A percentile compares a stretch with the other conserved stretches of the same genome.
Evolutionary conservation across 306 rosid genomes (phyloP).

Genomic region (Lotus japonicus): DNA sequence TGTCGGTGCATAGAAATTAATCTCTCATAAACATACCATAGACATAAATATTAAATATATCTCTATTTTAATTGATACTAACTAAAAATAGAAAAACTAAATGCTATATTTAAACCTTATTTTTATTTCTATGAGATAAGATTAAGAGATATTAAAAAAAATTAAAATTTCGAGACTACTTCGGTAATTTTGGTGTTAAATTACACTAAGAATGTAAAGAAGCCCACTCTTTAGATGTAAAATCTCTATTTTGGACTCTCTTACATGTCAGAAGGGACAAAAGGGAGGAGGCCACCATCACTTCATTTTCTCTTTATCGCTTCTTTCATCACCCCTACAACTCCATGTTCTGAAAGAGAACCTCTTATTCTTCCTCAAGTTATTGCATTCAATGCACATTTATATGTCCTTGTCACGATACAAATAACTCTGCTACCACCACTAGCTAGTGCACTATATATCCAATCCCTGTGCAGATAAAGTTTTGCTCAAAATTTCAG

Average conservation of each 20-base stretch:
- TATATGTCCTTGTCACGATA: slow-evolving; percentile 19
- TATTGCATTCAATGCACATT: slow-evolving; percentile 51
- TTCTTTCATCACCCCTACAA: slow-evolving; percentile 43
- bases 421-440: slow-evolving; percentile 23
- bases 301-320: slow-evolving; percentile 31
- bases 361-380: slow-evolving; percentile 28
- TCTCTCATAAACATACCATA: too few relatives aligned
- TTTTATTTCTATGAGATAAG: too few relatives aligned
- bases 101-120: too few relatives aligned
- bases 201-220: too few relatives aligned
- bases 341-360: slow-evolving; percentile 50
- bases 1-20: too few relatives aligned
- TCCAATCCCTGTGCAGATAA: neutral
- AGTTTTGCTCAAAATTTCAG: neutral
- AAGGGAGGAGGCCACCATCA: slow-evolving; percentile 37
- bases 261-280: slow-evolving; percentile 27
- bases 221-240: neutral
- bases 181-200: too few relatives aligned
- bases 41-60: too few relatives aligned
- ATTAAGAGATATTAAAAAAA: too few relatives aligned
- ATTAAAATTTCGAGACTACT: too few relatives aligned
- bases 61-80: too few relatives aligned
- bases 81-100: too few relatives aligned
- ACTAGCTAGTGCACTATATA: neutral
- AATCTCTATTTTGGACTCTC: slow-evolving; percentile 12